A percentile compares a stretch with the other conserved stretches of the same genome.
Evolutionary conservation across 1,284 basidiomycete species (phyloP).

Genomic region (Microbotryomycetes sp.): DNA sequence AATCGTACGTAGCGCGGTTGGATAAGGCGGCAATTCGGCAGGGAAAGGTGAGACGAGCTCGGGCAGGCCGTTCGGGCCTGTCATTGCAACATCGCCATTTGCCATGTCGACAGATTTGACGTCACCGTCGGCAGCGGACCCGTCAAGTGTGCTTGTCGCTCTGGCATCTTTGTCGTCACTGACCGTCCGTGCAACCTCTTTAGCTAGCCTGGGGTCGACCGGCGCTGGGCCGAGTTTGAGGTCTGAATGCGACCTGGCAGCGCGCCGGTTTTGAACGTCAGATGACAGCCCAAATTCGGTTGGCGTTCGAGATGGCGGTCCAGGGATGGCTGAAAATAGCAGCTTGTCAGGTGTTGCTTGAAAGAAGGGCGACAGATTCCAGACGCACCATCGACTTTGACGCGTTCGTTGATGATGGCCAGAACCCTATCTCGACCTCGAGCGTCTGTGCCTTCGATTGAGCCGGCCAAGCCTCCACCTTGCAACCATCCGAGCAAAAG

Average conservation of each 20-base stretch:
- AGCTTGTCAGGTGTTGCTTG: too few species aligned
- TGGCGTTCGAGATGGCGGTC: conserved; percentile 10
- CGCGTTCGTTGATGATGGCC: conserved; percentile 86
- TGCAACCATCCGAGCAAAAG: conserved; percentile 94
- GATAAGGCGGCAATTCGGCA: conserved; percentile 67
- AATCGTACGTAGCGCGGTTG: conserved; percentile 70
- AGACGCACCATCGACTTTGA: conserved; percentile 74
- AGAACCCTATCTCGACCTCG: conserved; percentile 67
- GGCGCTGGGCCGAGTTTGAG: conserved; percentile 78
- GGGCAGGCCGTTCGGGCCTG: not conserved
- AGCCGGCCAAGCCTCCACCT: conserved; percentile 77
- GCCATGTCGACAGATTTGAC: conserved; percentile 6
- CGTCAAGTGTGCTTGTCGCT: too few species aligned
- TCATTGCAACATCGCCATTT: conserved; percentile 1
- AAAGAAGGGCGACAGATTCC: not conserved
- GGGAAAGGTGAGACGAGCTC: conserved; percentile 51
- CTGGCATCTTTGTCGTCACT: conserved; percentile 40
- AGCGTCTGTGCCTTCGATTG: conserved; percentile 58
- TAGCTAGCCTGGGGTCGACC: conserved; percentile 64
- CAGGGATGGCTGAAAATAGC: conserved; percentile 20
- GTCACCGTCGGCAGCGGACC: conserved; percentile 12
- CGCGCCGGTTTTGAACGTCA: not conserved
- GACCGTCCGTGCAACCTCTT: conserved; percentile 66
- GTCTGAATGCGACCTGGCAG: not conserved
- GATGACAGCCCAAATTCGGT: conserved; percentile 5